phyloP scores from a whole-genome alignment of 2,329 filamentous ascomycete species.

The Cladosporium halotolerans region DNA sequence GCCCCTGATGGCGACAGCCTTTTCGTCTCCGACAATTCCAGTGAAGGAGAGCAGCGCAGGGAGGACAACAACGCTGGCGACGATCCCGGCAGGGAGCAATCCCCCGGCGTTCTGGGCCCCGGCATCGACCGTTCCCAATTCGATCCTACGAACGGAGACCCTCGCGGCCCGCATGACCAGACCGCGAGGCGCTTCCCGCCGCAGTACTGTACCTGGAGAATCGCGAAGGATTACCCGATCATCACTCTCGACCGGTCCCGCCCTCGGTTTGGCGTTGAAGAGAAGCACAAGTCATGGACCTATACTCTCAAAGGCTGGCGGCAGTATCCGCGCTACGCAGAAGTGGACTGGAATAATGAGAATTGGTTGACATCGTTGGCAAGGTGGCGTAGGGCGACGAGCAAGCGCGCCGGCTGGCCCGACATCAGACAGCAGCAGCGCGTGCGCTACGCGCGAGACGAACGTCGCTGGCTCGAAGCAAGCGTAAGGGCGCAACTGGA shows the following conservation, averaged over 20 bases:
- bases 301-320: slow-evolving; percentile 60
- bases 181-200: slow-evolving; percentile 1
- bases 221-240: slow-evolving; percentile 9
- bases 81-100: not conserved
- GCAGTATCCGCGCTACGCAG: slow-evolving; percentile 73
- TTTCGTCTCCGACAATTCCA: not conserved
- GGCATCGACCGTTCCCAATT: not conserved
- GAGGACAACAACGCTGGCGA: not conserved
- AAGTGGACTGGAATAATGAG: slow-evolving; percentile 13
- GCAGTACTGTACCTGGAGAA: slow-evolving; percentile 17
- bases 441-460: slow-evolving; percentile 53
- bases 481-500: not conserved
- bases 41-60: not conserved
- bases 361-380: slow-evolving; percentile 58
- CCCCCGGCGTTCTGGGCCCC: not conserved
- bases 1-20: not conserved
- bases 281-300: slow-evolving; percentile 70
- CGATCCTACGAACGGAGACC: slow-evolving; percentile 15
- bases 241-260: slow-evolving; percentile 18
- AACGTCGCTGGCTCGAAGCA: not conserved
- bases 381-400: slow-evolving; percentile 40
- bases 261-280: not conserved
- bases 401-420: slow-evolving; percentile 29
- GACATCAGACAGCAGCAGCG: slow-evolving; percentile 46
- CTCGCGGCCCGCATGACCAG: slow-evolving; percentile 15